Conservation (phyloP, 2,329 filamentous ascomycete genomes). For the Byssochlamys sp. region DNA sequence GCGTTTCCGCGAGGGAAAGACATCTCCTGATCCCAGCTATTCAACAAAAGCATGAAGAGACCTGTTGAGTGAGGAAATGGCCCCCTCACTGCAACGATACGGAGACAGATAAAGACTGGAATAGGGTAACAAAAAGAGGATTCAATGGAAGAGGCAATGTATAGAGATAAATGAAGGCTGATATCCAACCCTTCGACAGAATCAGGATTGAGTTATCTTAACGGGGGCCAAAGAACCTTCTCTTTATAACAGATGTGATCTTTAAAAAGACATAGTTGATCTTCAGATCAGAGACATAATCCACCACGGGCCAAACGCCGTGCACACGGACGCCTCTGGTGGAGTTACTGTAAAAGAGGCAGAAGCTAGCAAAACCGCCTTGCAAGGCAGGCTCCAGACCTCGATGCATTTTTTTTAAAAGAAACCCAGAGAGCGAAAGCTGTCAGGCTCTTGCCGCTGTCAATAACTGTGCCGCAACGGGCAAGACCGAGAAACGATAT, state of each 20-base stretch:
- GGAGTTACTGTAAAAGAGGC: conserved; percentile 1
- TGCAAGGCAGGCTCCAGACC: conserved; percentile 23
- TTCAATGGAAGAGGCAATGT: neutral
- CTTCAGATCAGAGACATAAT: conserved; percentile 7
- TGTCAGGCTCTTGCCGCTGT: conserved; percentile 18
- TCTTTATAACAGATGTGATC: neutral
- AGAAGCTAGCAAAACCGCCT: conserved; percentile 20
- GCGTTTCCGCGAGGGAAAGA: conserved; percentile 15
- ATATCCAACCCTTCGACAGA: conserved; percentile 2
- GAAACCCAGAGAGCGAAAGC: conserved; percentile 22
- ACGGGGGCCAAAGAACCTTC: neutral
- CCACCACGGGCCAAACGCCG: conserved; percentile 11
- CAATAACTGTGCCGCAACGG: conserved; percentile 21
- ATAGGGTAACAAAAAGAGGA: neutral
- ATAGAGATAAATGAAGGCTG: neutral
- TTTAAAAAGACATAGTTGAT: neutral
- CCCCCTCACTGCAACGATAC: conserved; percentile 8
- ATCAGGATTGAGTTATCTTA: conserved; percentile 1
- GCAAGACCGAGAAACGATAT: conserved; percentile 15
- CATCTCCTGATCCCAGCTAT: conserved; percentile 16
- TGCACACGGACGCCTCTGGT: conserved; percentile 17
- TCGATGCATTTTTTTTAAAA: conserved; percentile 18
- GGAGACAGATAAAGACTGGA: conserved; percentile 14
- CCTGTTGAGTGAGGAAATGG: conserved; percentile 10
- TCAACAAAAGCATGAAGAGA: conserved; percentile 18